These are phyloP conservation scores for Ceratocystis alfenasii DNA, from an alignment of 2,329 filamentous ascomycete genomes.

Conservation along the genomic window DNA sequence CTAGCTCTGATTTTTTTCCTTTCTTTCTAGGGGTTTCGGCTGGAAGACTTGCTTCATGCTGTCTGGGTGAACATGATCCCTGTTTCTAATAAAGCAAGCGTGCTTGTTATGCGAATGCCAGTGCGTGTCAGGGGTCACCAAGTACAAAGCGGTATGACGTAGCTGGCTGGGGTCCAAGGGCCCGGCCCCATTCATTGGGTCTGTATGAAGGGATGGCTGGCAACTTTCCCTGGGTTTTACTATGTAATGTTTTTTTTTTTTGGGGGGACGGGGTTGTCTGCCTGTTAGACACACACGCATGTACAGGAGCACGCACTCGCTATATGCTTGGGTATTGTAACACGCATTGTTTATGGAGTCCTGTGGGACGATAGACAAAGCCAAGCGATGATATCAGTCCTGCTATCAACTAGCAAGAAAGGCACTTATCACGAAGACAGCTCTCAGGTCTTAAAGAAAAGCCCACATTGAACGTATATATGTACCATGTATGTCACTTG, in stretches of 20 bases:
- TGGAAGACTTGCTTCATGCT: neutral
- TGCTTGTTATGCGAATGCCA: conserved; percentile 5
- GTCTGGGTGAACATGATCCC: neutral
- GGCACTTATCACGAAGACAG: neutral
- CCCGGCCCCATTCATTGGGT: neutral
- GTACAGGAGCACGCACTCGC: neutral
- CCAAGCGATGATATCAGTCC: neutral
- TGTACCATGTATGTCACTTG: neutral
- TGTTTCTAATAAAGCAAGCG: neutral
- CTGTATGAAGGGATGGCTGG: neutral
- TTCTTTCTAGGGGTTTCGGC: neutral
- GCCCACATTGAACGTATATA: neutral
- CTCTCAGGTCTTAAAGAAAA: neutral
- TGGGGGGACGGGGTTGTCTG: too few species aligned
- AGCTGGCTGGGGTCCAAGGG: neutral
- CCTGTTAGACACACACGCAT: too few species aligned
- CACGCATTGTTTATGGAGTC: neutral
- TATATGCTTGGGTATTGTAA: neutral
- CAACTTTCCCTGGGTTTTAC: neutral
- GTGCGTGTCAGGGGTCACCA: conserved; percentile 8
- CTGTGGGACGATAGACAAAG: neutral
- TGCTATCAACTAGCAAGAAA: neutral
- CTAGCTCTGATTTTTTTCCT: neutral
- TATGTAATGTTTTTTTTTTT: neutral
- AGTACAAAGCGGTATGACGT: conserved; percentile 9